phyloP scores from a whole-genome alignment of 805 yeast genomes.

The Candida pini region DNA sequence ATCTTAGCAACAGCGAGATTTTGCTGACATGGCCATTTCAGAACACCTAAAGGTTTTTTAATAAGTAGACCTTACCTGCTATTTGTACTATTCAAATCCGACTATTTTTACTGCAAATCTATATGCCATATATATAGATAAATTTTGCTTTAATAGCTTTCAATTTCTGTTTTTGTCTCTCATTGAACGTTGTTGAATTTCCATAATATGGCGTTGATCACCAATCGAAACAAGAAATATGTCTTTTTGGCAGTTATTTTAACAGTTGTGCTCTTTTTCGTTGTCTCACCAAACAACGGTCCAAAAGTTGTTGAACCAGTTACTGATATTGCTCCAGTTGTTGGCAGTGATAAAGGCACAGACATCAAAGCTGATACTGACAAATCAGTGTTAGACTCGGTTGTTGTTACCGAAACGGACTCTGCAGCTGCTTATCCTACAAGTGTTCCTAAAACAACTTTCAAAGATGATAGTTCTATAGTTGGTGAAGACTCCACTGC shows the following conservation, averaged over 20 bases:
- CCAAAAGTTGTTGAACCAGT: slow-evolving; percentile 9
- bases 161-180: no score
- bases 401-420: slow-evolving; percentile 21
- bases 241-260: slow-evolving; percentile 39
- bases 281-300: slow-evolving; percentile 34
- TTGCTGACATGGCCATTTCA: no score
- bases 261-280: slow-evolving; percentile 43
- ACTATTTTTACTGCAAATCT: no score
- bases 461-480: no score
- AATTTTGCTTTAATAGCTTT: no score
- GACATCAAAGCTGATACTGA: not conserved
- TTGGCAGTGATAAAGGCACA: no score
- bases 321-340: slow-evolving; percentile 6
- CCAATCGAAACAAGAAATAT: slow-evolving; percentile 48
- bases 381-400: no score
- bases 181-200: not conserved
- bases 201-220: slow-evolving; percentile 14
- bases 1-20: no score
- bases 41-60: no score
- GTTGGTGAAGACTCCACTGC: slow-evolving; percentile 14
- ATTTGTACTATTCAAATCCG: no score
- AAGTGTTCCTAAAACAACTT: slow-evolving; percentile 2
- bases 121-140: no score
- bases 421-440: slow-evolving; percentile 5
- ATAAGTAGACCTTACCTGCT: no score